Conservation (phyloP, 208 protist genomes). For the Acanthamoeba divionensis region DNA sequence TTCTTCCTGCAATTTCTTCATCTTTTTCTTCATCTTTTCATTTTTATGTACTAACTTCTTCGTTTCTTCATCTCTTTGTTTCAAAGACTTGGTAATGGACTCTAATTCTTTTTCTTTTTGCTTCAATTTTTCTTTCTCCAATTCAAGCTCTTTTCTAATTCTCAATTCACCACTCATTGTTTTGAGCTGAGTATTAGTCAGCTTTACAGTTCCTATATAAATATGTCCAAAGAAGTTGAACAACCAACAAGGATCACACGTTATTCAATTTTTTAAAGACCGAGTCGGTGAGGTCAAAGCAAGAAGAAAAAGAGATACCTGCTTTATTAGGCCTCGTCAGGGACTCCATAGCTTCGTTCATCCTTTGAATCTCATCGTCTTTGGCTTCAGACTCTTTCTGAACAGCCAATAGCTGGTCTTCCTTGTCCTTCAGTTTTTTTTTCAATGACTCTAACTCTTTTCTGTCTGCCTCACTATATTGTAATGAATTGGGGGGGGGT, state of each 20-base stretch:
- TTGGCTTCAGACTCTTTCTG: neutral
- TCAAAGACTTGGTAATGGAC: neutral
- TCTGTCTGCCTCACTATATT: no score
- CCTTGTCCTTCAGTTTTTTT: conserved; percentile 2
- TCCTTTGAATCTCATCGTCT: neutral
- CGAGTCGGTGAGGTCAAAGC: neutral
- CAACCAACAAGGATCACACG: neutral
- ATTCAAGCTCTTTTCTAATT: neutral
- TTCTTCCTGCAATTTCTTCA: conserved; percentile 2
- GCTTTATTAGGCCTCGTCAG: neutral
- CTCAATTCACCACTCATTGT: neutral
- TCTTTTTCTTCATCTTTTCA: neutral
- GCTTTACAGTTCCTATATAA: neutral
- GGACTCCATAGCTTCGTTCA: neutral
- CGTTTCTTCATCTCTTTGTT: neutral
- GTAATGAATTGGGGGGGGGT: no score
- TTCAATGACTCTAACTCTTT: neutral
- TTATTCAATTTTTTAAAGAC: neutral
- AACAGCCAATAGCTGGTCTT: neutral
- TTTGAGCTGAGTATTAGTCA: neutral
- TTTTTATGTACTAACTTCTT: neutral
- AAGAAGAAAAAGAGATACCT: neutral
- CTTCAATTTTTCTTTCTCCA: neutral
- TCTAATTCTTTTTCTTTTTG: conserved; percentile 12
- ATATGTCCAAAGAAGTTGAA: no score